A percentile compares a stretch with the other conserved stretches of the same genome.
These are phyloP conservation scores for Albifimbria verrucaria DNA, from an alignment of 2,329 filamentous ascomycete species.

Conservation along the genomic window DNA sequence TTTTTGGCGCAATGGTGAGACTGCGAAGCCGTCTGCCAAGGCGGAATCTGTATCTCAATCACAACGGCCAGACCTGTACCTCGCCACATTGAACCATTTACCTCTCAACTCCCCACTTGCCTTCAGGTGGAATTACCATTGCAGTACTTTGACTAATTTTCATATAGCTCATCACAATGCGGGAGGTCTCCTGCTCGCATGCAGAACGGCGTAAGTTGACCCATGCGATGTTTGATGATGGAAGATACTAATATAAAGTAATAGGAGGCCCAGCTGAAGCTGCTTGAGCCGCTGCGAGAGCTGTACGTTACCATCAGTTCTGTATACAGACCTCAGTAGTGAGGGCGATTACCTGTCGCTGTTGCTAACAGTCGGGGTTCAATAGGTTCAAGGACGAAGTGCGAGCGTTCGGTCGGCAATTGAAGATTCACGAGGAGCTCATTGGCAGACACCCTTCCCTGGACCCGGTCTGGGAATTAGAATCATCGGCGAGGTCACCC, in stretches of 20 bases:
- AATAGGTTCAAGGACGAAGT: slow-evolving; percentile 73
- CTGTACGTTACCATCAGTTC: slow-evolving; percentile 37
- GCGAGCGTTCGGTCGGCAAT: slow-evolving; percentile 24
- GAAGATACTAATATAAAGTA: slow-evolving; percentile 10
- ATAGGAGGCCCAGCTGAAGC: slow-evolving; percentile 45
- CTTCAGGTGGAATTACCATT: slow-evolving; percentile 2
- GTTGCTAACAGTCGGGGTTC: slow-evolving; percentile 8
- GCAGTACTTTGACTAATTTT: slow-evolving; percentile 4
- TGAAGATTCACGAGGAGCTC: slow-evolving; percentile 25
- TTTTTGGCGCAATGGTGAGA: slow-evolving; percentile 7
- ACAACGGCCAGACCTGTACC: slow-evolving; percentile 2
- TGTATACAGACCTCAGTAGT: slow-evolving; percentile 1
- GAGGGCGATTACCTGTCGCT: slow-evolving; percentile 3
- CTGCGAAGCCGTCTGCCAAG: slow-evolving; percentile 6
- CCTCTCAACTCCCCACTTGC: slow-evolving; percentile 3
- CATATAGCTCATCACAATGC: slow-evolving; percentile 52
- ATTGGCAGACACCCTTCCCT: slow-evolving; percentile 65
- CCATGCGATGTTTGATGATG: not conserved
- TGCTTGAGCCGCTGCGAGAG: slow-evolving; percentile 76
- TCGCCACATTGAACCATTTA: slow-evolving; percentile 1
- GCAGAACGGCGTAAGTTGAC: slow-evolving; percentile 36
- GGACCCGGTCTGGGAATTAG: slow-evolving; percentile 70
- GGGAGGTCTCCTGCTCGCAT: slow-evolving; percentile 61
- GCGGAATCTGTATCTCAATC: no score
- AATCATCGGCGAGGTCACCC: slow-evolving; percentile 77